phyloP scores from a whole-genome alignment of 139 green algal species.

The Micromonas pusilla region DNA sequence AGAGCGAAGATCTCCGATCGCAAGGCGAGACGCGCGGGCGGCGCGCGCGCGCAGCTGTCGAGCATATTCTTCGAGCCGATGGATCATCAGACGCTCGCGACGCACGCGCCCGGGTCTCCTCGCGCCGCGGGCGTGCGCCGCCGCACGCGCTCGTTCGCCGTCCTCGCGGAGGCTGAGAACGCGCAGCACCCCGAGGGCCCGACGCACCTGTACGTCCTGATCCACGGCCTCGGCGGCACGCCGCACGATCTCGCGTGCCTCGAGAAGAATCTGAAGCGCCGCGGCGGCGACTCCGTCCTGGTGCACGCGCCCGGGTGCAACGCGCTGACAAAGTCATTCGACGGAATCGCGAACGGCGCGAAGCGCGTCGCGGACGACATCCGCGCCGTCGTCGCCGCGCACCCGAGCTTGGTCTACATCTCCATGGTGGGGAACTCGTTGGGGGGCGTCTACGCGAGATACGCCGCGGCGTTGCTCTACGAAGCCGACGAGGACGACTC shows the following conservation, averaged over 20 bases:
- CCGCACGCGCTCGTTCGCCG: not conserved
- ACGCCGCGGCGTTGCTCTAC: slow-evolving; percentile 24
- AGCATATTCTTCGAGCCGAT: too few species aligned
- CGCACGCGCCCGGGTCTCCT: too few species aligned
- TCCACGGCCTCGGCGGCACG: slow-evolving; percentile 26
- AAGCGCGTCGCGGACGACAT: slow-evolving; percentile 6
- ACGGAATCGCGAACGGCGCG: slow-evolving; percentile 4
- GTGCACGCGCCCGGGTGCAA: slow-evolving; percentile 1
- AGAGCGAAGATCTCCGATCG: too few species aligned
- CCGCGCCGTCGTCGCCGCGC: slow-evolving; percentile 15
- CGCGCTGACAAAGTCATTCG: not conserved
- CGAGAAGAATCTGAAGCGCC: not conserved
- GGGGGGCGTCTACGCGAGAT: slow-evolving; percentile 23
- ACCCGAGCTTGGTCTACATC: slow-evolving; percentile 4
- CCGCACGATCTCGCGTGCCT: slow-evolving; percentile 12
- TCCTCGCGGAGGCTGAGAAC: not conserved
- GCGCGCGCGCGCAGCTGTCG: too few species aligned
- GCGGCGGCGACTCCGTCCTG: not conserved
- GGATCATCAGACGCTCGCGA: too few species aligned
- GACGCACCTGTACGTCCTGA: slow-evolving; percentile 21
- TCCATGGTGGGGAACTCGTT: slow-evolving; percentile 25
- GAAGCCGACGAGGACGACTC: not conserved
- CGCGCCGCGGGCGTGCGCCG: too few species aligned
- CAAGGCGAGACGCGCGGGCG: too few species aligned
- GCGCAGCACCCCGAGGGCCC: not conserved